Evolutionary conservation across 2,329 filamentous ascomycete species (phyloP), one percentile per base, ranked within the genome.

Genomic region (Penicillium fuscoglaucum): DNA sequence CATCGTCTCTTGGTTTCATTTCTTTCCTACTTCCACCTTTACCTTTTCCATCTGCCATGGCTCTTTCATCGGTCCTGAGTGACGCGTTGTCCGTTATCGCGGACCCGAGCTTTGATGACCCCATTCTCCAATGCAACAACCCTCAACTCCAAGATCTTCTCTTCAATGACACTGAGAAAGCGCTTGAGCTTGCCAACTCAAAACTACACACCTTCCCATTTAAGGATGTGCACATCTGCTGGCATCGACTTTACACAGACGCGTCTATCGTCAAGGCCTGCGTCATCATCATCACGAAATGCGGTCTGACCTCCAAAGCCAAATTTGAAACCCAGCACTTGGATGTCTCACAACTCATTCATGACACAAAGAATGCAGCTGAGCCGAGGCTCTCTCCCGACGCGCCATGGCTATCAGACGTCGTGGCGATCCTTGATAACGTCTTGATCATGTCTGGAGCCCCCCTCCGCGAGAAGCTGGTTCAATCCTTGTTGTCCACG

Each of bases 381-480:
- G 59, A 63, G 1, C 56, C 64, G 7, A 64, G 67, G 29, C 62
- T 70, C 28, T 51, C 61, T 33, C 39, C 65, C 40, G 49, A 65
- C 8, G 62, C 66, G 35, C 66, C 76, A 33, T 84, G 80, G 74
- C 70, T 92, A 4, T 80, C 84, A 35, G 72, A 80, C 1, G 79
- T 89, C 2, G 83, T 96, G 35, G 81, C 82, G 53, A 76, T 82
- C 1, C 80, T 98, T 2, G 93, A 97, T 67, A 86, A 87, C 72
- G 87, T 89, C 0, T 75, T 96, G 45, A 90, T 96, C 46, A 83
- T 92, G 54, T 85, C 90, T 0, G 90, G 89, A 1, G 88, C 83
- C 0, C 84, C 84, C 1, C 79, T 70, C 1, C 79, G 90, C 55
- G 82, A 84, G 8, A 64, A 68, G 9, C 61, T 76, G 31, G 72